Base-by-base conservation (phyloP, 2,329 filamentous ascomycete genomes). In the Aspergillus aculeatus region DNA sequence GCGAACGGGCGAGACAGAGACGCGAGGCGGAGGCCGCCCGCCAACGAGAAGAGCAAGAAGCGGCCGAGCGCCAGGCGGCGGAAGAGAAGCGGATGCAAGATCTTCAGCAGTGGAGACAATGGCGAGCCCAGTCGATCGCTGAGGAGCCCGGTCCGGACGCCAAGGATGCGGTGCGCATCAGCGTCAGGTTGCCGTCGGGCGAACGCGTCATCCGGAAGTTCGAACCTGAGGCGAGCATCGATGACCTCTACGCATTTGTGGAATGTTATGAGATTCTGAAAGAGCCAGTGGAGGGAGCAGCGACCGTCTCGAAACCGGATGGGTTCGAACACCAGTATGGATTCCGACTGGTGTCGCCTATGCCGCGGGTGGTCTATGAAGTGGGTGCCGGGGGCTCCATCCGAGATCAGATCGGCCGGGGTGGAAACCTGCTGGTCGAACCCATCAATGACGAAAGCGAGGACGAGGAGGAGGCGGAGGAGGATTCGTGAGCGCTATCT, bases 211-310 rank as follows among this genome's bases (percentile, higher is more conserved):
- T 96, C 58, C 84, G 94, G 47, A 85, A 85, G 53, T 98, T 99
- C 73, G 75, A 81, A 0, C 80, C 83, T 1, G 81, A 86, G n/a
- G 86, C 90, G 0, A 82, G 84, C 2, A 80, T 98, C 41, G 94
- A 98, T 72, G 92, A 97, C 69, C 78, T 99, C 5, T 98, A 98
- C 75, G 95, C 94, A 0, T 97, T 96, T 77, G 92, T 98, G 2
- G 95, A 99, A 72, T 98, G 94, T 77, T 89, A 92, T 72, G 87
- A 91, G 55, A 67, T 89, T 5, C 68, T 92, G 3, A 75, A 83
- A 38, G 75, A 77, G 31, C 38, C 64, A 54, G 52, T 68, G 58
- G 62, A 61, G 60, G 69, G 66, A 4, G 73, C 76, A 16, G 72
- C 78, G 32, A 75, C 73, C 21, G 73, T 75, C 1, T 70, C 77